Evolutionary conservation across 2,329 filamentous ascomycete genomes (phyloP).

Genomic region (Pseudocercospora vitis): DNA sequence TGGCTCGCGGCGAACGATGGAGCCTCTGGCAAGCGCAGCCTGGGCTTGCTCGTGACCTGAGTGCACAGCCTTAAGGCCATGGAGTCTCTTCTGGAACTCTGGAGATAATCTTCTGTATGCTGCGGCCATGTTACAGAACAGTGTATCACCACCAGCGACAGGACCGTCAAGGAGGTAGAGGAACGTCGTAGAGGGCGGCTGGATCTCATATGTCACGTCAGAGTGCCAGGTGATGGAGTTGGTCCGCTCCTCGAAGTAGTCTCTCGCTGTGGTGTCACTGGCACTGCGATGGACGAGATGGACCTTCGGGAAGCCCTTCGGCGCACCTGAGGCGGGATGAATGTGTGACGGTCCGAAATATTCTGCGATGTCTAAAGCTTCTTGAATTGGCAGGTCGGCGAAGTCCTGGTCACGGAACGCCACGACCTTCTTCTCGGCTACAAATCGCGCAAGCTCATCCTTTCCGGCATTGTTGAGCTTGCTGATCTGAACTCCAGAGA

Average conservation of each 20-base stretch:
- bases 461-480: conserved; percentile 67
- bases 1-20: conserved; percentile 73
- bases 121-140: conserved; percentile 76
- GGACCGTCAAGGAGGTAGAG: conserved; percentile 84
- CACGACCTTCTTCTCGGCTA: conserved; percentile 75
- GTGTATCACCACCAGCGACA: conserved; percentile 72
- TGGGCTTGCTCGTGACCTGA: conserved; percentile 78
- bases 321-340: conserved; percentile 74
- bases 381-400: conserved; percentile 64
- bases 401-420: conserved; percentile 73
- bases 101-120: conserved; percentile 81
- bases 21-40: conserved; percentile 63
- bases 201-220: conserved; percentile 82
- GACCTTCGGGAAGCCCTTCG: conserved; percentile 70
- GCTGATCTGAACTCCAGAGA: conserved; percentile 70
- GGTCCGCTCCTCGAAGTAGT: conserved; percentile 68
- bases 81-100: conserved; percentile 74
- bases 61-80: conserved; percentile 78
- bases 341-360: conserved; percentile 84
- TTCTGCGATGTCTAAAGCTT: conserved; percentile 67
- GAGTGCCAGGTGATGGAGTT: conserved; percentile 82
- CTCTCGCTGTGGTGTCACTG: conserved; percentile 59
- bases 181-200: conserved; percentile 88
- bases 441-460: conserved; percentile 72
- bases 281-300: conserved; percentile 76